Evolutionary conservation across 2,329 filamentous ascomycete species (phyloP), one percentile per base, ranked within the genome.

Genomic region (Alternaria incomplexa): DNA sequence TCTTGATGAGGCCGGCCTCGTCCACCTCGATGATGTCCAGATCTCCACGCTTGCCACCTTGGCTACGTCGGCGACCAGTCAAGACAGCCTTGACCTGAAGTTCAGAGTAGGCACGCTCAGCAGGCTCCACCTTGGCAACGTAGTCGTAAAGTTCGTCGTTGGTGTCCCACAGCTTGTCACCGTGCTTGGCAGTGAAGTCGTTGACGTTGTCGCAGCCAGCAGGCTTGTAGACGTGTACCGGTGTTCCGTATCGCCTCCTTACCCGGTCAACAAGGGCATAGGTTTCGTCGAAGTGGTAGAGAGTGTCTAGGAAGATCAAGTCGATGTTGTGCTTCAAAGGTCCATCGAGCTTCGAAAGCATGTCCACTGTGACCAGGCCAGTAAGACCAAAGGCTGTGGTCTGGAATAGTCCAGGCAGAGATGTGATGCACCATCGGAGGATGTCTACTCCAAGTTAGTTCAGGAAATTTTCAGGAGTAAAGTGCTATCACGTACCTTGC

Each of bases 111-210:
- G 96, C 93, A 65, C 96, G 90, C 82, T 97, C 90, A 58, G 94
- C 93, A 15, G 96, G 96, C 85, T 99, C 96, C 52, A 99, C 96
- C 85, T 99, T 99, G 83, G 94, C 96, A 66, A 96, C 86, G 86
- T 93, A 98, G 86, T 99, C 96, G 82, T 99, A 99, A 75, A 95
- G 87, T 76, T 97, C 92, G 53, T 93, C 87, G 68, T 96, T 91
- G 30, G 85, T 88, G 79, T 97, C 91, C 90, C 94, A 99, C 51
- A 98, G 84, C 69, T 89, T 88, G 77, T 90, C 85, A 75, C 96
- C 96, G 77, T 97, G 93, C 74, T 89, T 90, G 65, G 87, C 84
- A 79, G 93, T 91, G 76, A 99, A 97, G 68, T 97, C 90, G 55
- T 87, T 87, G 17, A 87, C 86, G 0, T 87, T 93, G 59, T 91